Evolutionary conservation across 148 eudicot genomes (phyloP).

Genomic region (Silene uniflora): DNA sequence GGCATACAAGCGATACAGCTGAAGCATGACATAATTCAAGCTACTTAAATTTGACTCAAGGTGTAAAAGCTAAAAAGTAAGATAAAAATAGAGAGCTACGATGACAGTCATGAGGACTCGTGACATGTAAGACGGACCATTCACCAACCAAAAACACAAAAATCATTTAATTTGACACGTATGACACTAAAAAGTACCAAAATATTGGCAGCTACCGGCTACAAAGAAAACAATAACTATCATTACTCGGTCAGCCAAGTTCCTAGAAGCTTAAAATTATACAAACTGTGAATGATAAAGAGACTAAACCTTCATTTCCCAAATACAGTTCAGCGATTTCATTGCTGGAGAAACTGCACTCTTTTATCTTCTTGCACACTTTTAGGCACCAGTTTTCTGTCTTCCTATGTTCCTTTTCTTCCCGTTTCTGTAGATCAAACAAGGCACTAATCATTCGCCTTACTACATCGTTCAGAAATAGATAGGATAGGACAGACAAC

Average conservation of each 20-base stretch:
- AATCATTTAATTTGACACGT: neutral
- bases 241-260: neutral
- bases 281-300: neutral
- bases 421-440: slow-evolving; percentile 49
- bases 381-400: slow-evolving; percentile 58
- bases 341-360: slow-evolving; percentile 52
- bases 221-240: neutral
- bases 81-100: neutral
- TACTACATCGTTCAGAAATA: neutral
- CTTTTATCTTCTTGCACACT: slow-evolving; percentile 71
- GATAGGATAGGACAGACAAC: neutral
- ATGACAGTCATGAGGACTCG: neutral
- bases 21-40: too few relatives aligned
- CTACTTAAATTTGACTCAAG: neutral
- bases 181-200: slow-evolving; percentile 3
- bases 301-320: slow-evolving; percentile 30
- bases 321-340: slow-evolving; percentile 63
- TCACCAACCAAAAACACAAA: neutral
- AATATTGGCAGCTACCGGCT: too few relatives aligned
- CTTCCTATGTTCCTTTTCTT: slow-evolving; percentile 54
- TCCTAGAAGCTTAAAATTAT: neutral
- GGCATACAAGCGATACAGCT: neutral
- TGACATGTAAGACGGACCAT: neutral
- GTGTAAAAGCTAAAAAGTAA: neutral
- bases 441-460: slow-evolving; percentile 5